Base-by-base conservation (phyloP, 169 alveolate species). In the Cyclospora cayetanensis region DNA sequence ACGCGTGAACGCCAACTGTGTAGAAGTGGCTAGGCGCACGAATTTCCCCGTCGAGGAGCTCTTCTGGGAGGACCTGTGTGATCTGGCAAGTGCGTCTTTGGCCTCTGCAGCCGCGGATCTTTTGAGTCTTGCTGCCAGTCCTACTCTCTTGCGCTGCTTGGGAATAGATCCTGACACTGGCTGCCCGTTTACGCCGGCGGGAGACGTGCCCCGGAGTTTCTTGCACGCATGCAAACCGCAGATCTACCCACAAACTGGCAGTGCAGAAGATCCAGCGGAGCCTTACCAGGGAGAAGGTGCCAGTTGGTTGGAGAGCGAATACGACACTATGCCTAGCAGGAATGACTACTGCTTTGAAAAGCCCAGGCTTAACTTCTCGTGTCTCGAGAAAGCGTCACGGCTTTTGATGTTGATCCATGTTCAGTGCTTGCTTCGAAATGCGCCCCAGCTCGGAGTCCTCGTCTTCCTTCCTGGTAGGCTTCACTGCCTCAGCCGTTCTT, bases 391-490 rank as follows among this genome's bases (percentile, higher is more conserved):
- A 1, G 86, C 86, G n/a, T 60, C 86, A 0, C 60, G 41, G 25
- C 86, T 76, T 12, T 42, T 76, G 42, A 39, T 76, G 65, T 65
- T 76, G n/a, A 42, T 76, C 4, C 86, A 76, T 29, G 86, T 76
- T 7, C 86, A 76, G 41, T 76, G 86, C 65, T 43, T 76, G 46
- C 86, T 76, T 29, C 86, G 86, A 41, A 42, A 42, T 22, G 66
- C 5, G 12, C 66, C 86, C 7, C 86, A 76, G 66, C 86, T 65
- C 42, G 86, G 65, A 60, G 65, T 76, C 27, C 86, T 76, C 41
- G 86, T 76, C 29, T 76, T 76, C 46, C 86, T 76, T 20, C 86
- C 86, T 22, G 86, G 86, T 76, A 43, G 27, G 86, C 31, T 20
- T 65, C 29, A 35, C 18, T 50, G 52, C 42, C 25, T 2, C 39